Conservation (phyloP, 768 basidiomycete species). For the Coprinellus aureogranulatus region DNA sequence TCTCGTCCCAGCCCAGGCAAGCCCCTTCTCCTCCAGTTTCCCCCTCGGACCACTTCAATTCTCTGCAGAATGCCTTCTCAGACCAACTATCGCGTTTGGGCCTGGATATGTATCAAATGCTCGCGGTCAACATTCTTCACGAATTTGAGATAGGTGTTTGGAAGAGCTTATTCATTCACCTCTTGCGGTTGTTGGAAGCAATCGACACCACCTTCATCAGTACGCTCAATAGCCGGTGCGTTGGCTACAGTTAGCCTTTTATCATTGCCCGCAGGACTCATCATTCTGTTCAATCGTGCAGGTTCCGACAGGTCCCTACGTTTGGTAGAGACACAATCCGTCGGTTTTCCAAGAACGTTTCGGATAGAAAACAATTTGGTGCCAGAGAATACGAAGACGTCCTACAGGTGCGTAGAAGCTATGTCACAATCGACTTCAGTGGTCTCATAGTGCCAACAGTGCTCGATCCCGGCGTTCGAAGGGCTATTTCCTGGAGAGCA, state of each 20-base stretch:
- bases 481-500: slow-evolving; percentile 28
- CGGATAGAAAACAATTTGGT: slow-evolving; percentile 31
- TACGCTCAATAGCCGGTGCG: background rate
- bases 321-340: slow-evolving; percentile 33
- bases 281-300: no score
- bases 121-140: slow-evolving; percentile 36
- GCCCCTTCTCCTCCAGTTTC: no score
- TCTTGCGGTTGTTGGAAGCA: slow-evolving; percentile 30
- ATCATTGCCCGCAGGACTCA: no score
- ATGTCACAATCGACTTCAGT: background rate
- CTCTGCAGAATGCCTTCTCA: slow-evolving; percentile 32
- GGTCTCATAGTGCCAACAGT: slow-evolving; percentile 17
- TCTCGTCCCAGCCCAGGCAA: background rate
- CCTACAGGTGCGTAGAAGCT: slow-evolving; percentile 31
- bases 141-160: slow-evolving; percentile 38
- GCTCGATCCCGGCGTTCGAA: slow-evolving; percentile 35
- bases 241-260: background rate
- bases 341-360: slow-evolving; percentile 28
- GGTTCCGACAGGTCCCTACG: slow-evolving; percentile 26
- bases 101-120: slow-evolving; percentile 24
- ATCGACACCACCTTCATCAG: slow-evolving; percentile 5
- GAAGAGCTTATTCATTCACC: slow-evolving; percentile 33
- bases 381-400: slow-evolving; percentile 40
- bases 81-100: slow-evolving; percentile 11
- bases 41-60: no score